Evolutionary conservation across 1,139 yeast species (phyloP).

Genomic region (Hanseniaspora sp.): DNA sequence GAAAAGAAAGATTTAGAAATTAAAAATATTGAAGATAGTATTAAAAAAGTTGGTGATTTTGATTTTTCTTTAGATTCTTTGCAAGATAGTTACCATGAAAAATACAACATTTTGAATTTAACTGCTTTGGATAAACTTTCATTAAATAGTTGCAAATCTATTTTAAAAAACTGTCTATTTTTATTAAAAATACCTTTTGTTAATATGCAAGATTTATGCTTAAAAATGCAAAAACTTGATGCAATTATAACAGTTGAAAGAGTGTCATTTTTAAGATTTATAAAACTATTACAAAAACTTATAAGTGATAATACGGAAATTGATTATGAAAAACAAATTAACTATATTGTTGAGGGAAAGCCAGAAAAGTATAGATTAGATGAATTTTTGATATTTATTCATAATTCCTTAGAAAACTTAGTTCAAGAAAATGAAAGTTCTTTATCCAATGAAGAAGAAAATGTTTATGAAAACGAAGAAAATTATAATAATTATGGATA

Average conservation of each 20-base stretch:
- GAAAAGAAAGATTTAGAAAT: neutral
- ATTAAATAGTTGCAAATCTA: neutral
- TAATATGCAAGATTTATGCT: neutral
- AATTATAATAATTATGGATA: neutral
- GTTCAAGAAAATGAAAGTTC: neutral
- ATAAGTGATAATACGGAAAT: neutral
- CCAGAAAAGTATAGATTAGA: neutral
- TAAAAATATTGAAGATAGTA: neutral
- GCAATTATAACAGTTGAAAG: constrained; percentile 4
- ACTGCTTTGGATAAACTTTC: neutral
- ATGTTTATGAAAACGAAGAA: neutral
- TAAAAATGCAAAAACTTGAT: neutral
- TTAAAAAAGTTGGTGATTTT: neutral
- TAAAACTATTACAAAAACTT: neutral
- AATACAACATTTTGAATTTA: neutral
- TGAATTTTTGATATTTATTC: neutral
- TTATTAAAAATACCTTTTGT: neutral
- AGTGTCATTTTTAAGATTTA: neutral
- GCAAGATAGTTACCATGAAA: neutral
- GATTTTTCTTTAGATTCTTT: neutral
- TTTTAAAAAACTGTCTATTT: neutral
- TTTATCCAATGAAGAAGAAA: neutral
- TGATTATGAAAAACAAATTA: constrained; percentile 10
- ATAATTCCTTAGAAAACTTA: neutral
- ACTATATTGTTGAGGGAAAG: neutral